These are phyloP conservation scores for Lachnum nothofagi DNA, from an alignment of 2,329 filamentous ascomycete genomes.

Conservation along the genomic window DNA sequence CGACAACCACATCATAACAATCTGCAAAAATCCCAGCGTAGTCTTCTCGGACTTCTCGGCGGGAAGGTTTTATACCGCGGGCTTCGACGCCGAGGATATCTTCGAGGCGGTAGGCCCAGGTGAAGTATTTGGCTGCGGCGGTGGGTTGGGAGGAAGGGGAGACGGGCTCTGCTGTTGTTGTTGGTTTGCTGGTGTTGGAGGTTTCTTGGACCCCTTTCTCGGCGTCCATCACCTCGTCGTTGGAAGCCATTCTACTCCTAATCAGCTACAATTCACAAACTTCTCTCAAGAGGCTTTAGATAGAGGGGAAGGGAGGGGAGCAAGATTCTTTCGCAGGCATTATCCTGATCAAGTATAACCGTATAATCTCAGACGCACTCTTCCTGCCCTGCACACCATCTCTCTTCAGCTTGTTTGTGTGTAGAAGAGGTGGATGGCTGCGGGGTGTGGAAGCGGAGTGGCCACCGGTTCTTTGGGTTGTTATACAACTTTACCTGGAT, in stretches of 20 bases:
- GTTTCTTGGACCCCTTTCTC: slow-evolving; percentile 17
- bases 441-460: slow-evolving; percentile 2
- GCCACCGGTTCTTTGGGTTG: slow-evolving; percentile 27
- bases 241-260: slow-evolving; percentile 17
- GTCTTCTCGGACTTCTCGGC: slow-evolving; percentile 44
- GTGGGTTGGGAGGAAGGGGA: slow-evolving; percentile 14
- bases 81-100: slow-evolving; percentile 39
- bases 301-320: slow-evolving; percentile 40
- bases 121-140: slow-evolving; percentile 7
- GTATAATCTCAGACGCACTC: slow-evolving; percentile 73
- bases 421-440: slow-evolving; percentile 11
- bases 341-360: slow-evolving; percentile 96
- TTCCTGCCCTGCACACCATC: slow-evolving; percentile 7
- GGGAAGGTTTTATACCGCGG: slow-evolving; percentile 54
- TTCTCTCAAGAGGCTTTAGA: background rate
- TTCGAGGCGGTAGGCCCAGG: slow-evolving; percentile 22
- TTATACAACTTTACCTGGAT: slow-evolving; percentile 21
- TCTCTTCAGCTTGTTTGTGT: slow-evolving; percentile 1
- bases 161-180: too few species aligned
- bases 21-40: slow-evolving; percentile 25
- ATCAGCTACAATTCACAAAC: slow-evolving; percentile 26
- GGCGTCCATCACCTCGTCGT: slow-evolving; percentile 15
- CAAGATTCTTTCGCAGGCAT: slow-evolving; percentile 99
- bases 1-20: slow-evolving; percentile 53
- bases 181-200: too few species aligned